Conservation (phyloP, 176 grass and related monocot species). For the Puya raimondii region DNA sequence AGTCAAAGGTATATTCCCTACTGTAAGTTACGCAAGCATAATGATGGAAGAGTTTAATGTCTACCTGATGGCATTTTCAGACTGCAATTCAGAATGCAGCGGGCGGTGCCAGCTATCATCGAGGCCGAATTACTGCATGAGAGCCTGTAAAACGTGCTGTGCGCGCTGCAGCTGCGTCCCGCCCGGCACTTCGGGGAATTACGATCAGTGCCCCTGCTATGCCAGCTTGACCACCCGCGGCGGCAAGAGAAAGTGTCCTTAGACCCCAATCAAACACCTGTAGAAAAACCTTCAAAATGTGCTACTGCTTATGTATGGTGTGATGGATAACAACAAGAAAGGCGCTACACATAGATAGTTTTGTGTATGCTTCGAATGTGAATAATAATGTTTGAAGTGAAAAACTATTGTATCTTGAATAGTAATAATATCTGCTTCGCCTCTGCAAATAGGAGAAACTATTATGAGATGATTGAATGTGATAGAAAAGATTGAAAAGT, state of each 20-base stretch:
- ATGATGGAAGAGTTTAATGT: not conserved
- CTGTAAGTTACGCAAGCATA: not conserved
- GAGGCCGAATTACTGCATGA: not conserved
- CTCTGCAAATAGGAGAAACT: too few relatives aligned
- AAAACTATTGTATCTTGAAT: too few relatives aligned
- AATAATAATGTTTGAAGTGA: too few relatives aligned
- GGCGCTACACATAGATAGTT: too few relatives aligned
- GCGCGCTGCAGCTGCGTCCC: not conserved
- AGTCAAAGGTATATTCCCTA: not conserved
- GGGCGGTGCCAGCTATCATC: not conserved
- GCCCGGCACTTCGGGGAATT: constrained; percentile 1
- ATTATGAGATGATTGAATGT: too few relatives aligned
- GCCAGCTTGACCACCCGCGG: constrained; percentile 4
- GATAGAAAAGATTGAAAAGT: too few relatives aligned
- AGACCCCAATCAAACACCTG: not conserved
- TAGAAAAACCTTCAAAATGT: not conserved
- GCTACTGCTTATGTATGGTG: not conserved
- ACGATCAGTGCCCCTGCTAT: constrained; percentile 1
- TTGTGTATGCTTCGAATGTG: too few relatives aligned
- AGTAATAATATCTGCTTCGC: too few relatives aligned
- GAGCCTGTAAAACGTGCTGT: not conserved
- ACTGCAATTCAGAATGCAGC: not conserved
- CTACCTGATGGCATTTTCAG: not conserved
- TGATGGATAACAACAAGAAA: not conserved
- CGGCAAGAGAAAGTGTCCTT: not conserved